Percentiles rank a stretch among this genome's conserved stretches.
phyloP scores from a whole-genome alignment of 495 filamentous ascomycete genomes.

The Apodospora peruviana region DNA sequence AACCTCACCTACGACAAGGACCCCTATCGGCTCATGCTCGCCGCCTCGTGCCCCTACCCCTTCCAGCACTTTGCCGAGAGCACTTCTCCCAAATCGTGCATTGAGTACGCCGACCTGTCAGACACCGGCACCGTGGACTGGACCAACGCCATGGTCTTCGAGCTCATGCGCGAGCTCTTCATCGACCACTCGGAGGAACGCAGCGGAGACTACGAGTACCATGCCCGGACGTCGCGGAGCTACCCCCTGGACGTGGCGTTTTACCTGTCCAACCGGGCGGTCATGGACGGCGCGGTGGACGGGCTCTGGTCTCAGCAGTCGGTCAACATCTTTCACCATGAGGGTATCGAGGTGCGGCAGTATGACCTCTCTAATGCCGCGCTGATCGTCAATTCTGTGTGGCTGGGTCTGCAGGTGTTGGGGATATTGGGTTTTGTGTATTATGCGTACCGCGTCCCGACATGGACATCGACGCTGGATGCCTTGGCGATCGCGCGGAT shows the following conservation, averaged over 20 bases:
- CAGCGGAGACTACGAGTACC: too few relatives aligned
- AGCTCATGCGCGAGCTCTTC: too few relatives aligned
- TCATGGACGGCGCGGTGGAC: background rate
- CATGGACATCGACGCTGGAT: slow-evolving; percentile 7
- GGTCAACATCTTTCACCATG: background rate
- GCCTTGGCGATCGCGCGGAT: slow-evolving; percentile 4
- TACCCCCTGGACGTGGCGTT: slow-evolving; percentile 1
- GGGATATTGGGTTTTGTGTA: background rate
- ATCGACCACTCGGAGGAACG: too few relatives aligned
- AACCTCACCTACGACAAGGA: too few relatives aligned
- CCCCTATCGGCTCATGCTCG: too few relatives aligned
- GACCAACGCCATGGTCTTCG: too few relatives aligned
- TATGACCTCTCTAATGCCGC: background rate
- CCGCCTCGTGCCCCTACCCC: background rate
- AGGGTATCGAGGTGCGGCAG: background rate
- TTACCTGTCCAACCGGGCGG: slow-evolving; percentile 1
- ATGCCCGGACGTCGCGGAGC: too few relatives aligned
- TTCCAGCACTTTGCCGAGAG: too few relatives aligned
- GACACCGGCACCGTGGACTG: too few relatives aligned
- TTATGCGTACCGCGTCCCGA: slow-evolving; percentile 8
- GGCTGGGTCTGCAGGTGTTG: background rate
- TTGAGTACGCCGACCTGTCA: too few relatives aligned
- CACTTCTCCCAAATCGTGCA: too few relatives aligned
- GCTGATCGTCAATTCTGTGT: background rate
- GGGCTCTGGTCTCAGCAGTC: background rate